Base-by-base conservation (phyloP, 768 basidiomycete genomes). In the Auriscalpium orientale region DNA sequence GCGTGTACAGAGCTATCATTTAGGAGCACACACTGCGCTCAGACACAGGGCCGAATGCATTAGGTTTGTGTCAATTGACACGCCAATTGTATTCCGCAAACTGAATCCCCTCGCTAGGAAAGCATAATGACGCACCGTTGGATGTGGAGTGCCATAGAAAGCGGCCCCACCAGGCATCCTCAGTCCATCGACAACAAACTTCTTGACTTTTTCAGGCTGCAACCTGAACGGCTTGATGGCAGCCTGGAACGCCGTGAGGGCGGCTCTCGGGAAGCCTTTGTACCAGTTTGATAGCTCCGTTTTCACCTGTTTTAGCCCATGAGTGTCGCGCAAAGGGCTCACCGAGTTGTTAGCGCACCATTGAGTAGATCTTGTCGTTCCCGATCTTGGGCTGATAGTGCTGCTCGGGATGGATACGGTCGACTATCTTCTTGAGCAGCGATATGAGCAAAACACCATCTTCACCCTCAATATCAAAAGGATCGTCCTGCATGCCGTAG, bases 21-120 rank as follows among this genome's bases (percentile, higher is more conserved):
- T 28, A 28, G 5, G 28, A 28, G 5, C 2, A 28, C 28, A 5
- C 5, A 28, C 28, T 28, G 28, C 2, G 28, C 28, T 28, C 28
- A 28, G 28, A 28, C 28, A 28, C 28, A 28, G 28, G 28, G 28
- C 28, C 28, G 28, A 28, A 28, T 28, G 28, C 7, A 28, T 28
- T 28, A 5, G 28, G 28, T 28, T 28, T 28, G 28, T 28, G 28
- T 28, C 28, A 28, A 28, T 28, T 28, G 28, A 28, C 28, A 28
- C 28, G 28, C 28, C 28, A 28, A 28, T 5, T 28, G 28, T 28
- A 28, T 28, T 28, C 28, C 28, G 28, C 28, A 1, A 28, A 28
- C 28, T 28, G 28, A 28, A 28, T 4, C 7, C 77, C 1, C 62
- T 62, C 85, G 38, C 16, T 40, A 9, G 38, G 9, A 40, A 9